Evolutionary conservation across 208 protist species (phyloP).

Genomic region (Crithidia acanthocephali): DNA sequence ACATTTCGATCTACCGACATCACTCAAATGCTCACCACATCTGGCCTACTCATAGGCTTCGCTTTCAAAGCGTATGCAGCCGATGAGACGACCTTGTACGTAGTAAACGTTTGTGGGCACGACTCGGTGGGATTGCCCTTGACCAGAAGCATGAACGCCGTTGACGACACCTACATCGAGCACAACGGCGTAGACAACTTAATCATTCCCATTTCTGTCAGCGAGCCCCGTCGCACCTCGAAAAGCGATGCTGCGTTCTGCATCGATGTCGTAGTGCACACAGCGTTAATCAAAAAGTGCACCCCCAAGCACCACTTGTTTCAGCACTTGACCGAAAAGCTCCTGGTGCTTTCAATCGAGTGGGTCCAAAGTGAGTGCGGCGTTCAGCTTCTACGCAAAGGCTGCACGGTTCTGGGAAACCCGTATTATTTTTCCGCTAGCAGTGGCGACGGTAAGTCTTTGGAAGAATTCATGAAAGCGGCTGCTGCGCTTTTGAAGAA

Average conservation of each 20-base stretch:
- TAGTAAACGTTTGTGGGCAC: conserved; percentile 88
- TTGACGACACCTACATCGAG: conserved; percentile 69
- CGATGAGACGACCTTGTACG: conserved; percentile 51
- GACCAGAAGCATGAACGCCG: conserved; percentile 67
- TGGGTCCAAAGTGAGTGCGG: conserved; percentile 86
- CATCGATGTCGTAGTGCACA: conserved; percentile 87
- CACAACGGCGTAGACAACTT: conserved; percentile 85
- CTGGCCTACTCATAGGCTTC: conserved; percentile 32
- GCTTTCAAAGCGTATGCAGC: conserved; percentile 43
- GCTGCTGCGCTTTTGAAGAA: conserved; percentile 30
- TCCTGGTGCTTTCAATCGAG: conserved; percentile 65
- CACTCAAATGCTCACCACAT: conserved; percentile 18
- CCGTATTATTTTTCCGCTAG: conserved; percentile 41
- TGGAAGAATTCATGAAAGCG: conserved; percentile 31
- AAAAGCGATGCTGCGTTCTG: conserved; percentile 40
- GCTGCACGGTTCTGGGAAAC: conserved; percentile 48
- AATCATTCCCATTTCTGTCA: conserved; percentile 86
- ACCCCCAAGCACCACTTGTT: conserved; percentile 41
- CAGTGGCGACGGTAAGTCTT: neutral
- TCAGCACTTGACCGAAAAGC: conserved; percentile 64
- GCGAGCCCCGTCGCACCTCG: conserved; percentile 27
- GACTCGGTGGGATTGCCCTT: conserved; percentile 69
- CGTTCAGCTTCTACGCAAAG: conserved; percentile 40
- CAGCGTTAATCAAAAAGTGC: conserved; percentile 58
- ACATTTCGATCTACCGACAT: neutral